Evolutionary conservation across 2,329 filamentous ascomycete genomes (phyloP), one percentile per base, ranked within the genome.

Genomic region (Colletotrichum nymphaeae): DNA sequence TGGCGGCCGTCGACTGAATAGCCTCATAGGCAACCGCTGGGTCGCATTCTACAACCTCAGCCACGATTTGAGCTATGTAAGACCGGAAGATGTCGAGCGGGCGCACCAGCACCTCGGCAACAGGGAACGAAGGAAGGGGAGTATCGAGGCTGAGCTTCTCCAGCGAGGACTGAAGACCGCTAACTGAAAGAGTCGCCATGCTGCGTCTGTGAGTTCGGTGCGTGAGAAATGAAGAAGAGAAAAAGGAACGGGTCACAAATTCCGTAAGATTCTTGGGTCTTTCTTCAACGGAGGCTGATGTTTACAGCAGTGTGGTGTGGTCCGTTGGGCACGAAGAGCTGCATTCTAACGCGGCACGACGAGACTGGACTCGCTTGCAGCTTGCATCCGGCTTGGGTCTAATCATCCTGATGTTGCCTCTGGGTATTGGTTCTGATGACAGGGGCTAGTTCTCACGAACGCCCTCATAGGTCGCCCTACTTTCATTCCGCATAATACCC

Each of bases 141-240:
- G 83, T 53, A 74, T 81, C 70, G 67, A 82, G 86, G 85, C 90
- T 0, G 88, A 91, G 2, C 77, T 92, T 72, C 88, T 89, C 0
- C 83, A 92, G 60, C 87, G 92, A 65, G 86, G 91, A 46, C 83
- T 93, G 65, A 83, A 92, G 78, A 85, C 86, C 59, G 77, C 92
- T 76, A 88, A 92, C 78, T 80, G 90, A 78, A 88, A 90, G 24
- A 91, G 91, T 91, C 74, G 88, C 79, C 82, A 89, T 67, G 56
- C n/a, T 59, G 42, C 4, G 26, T 5, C 3, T 32, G 30, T 32
- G 7, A 32, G 30, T 12, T 53, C 19, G 26, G 6, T 9, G 26
- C 16, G 19, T 22, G 26, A 24, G 37, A 4, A 19, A 12, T 12
- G 30, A 28, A 12, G n/a, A 46, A 22, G 42, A 64, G n/a, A 7